These are phyloP conservation scores for Plasmodium yoelii DNA, from an alignment of 169 alveolate species.

Conservation along the genomic window DNA sequence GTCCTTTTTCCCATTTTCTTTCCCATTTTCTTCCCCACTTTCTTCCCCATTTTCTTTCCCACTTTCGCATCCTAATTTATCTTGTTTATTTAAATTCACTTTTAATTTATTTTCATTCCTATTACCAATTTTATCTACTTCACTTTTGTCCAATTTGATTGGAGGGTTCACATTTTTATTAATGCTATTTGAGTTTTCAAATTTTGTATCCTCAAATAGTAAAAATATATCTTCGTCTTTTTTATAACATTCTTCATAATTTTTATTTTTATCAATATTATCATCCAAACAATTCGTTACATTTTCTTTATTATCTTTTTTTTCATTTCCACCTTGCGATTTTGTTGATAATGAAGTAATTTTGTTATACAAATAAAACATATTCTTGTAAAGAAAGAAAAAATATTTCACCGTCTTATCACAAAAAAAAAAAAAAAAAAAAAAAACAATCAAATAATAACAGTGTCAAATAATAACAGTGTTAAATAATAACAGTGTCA, in stretches of 20 bases:
- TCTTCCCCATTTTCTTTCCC: no score
- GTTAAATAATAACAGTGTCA: no score
- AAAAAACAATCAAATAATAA: no score
- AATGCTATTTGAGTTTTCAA: background rate
- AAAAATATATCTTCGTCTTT: constrained; percentile 36
- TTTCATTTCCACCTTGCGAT: constrained; percentile 2
- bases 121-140: background rate
- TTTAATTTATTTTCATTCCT: background rate
- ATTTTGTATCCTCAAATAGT: constrained; percentile 21
- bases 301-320: background rate
- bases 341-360: constrained; percentile 13
- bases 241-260: constrained; percentile 5
- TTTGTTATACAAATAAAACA: constrained; percentile 56
- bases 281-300: background rate
- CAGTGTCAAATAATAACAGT: no score
- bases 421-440: no score
- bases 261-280: constrained; percentile 8
- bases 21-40: no score
- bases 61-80: background rate
- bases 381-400: background rate
- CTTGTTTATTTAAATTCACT: background rate
- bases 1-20: no score
- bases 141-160: background rate
- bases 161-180: constrained; percentile 1
- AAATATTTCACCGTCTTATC: no score